Percentiles rank a stretch among this genome's conserved stretches.
phyloP scores from a whole-genome alignment of 306 rosid species.

The cucumber (Cucumis sativus) region Cucumber_9930_V3 NC_026658.2:21413001-21413500 shows the following conservation, averaged over 20 bases:
- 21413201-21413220: background rate
- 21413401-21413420: background rate
- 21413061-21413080: no score
- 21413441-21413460: background rate
- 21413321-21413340: background rate
- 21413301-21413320: background rate
- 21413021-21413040: no score
- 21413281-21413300: background rate
- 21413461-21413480: background rate
- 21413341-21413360: background rate
- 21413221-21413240: background rate
- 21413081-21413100: no score
- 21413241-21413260: background rate
- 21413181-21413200: no score
- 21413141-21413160: no score
- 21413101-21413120: no score
- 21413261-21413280: background rate
- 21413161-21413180: no score
- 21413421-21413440: background rate
- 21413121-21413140: no score
- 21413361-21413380: background rate
- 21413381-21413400: background rate
- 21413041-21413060: no score
- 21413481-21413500: constrained; percentile 54
- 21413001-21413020: no score